These are phyloP conservation scores for Heimioporus sp. DNA, from an alignment of 768 basidiomycete genomes.

Conservation along the genomic window DNA sequence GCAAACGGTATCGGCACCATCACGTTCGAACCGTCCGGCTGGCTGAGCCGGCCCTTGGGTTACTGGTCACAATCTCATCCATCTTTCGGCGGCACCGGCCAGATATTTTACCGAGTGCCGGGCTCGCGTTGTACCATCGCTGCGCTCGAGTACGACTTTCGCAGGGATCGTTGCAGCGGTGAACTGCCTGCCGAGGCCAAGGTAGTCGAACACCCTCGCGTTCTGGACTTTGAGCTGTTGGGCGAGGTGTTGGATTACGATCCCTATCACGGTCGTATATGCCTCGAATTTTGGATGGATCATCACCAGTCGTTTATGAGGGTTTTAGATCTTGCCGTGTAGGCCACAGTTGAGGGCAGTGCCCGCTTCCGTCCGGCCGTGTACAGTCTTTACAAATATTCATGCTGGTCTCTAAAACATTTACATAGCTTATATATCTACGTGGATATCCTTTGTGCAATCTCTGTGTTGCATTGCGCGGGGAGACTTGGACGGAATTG, in stretches of 20 bases:
- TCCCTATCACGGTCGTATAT: background rate
- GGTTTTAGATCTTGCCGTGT: background rate
- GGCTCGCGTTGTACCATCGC: background rate
- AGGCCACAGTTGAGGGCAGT: too few relatives aligned
- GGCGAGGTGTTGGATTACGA: background rate
- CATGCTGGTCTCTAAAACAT: too few relatives aligned
- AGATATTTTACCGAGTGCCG: background rate
- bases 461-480: too few relatives aligned
- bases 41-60: background rate
- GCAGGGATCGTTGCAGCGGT: background rate
- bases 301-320: background rate
- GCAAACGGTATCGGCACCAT: conserved; percentile 3
- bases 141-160: conserved; percentile 12
- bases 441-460: too few relatives aligned
- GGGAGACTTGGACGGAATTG: too few relatives aligned
- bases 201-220: background rate
- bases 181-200: background rate
- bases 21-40: conserved; percentile 2
- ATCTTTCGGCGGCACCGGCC: conserved; percentile 10
- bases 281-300: background rate
- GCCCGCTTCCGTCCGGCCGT: too few relatives aligned
- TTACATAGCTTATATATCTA: too few relatives aligned
- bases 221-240: background rate
- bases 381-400: too few relatives aligned
- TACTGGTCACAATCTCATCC: background rate